These are phyloP conservation scores for Rhizopogon roseolus DNA, from an alignment of 768 basidiomycete species.

Conservation along the genomic window DNA sequence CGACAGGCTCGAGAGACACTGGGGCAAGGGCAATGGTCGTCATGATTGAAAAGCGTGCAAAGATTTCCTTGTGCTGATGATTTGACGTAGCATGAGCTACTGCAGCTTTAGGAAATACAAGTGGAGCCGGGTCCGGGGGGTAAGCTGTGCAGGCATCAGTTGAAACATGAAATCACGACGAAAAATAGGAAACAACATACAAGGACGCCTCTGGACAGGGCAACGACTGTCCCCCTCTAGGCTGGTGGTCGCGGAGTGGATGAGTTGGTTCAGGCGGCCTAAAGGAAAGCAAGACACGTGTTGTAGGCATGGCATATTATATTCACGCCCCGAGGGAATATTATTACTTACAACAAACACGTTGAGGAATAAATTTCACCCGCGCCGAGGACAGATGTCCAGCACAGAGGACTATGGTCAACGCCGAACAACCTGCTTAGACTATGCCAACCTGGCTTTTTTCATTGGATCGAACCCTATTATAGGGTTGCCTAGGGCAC, in stretches of 20 bases:
- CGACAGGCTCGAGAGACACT: constrained; percentile 1
- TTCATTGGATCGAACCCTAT: too few species aligned
- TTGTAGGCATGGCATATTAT: constrained; percentile 29
- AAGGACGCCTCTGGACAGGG: neutral
- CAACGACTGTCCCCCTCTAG: constrained; percentile 1
- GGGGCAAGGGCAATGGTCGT: constrained; percentile 1
- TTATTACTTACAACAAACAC: constrained; percentile 4
- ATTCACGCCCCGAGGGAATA: constrained; percentile 12
- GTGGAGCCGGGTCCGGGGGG: neutral
- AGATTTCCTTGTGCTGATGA: constrained; percentile 4
- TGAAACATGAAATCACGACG: neutral
- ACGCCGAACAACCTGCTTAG: too few species aligned
- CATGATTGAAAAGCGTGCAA: constrained; percentile 5
- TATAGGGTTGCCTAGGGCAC: too few species aligned
- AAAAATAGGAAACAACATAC: constrained; percentile 1
- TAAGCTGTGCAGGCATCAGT: constrained; percentile 5
- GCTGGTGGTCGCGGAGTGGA: constrained; percentile 29
- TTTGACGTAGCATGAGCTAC: constrained; percentile 1
- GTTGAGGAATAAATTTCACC: constrained; percentile 5
- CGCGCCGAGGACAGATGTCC: constrained; percentile 1
- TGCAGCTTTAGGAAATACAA: neutral
- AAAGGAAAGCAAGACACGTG: constrained; percentile 41
- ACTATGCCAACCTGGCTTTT: too few species aligned
- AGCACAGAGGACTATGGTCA: too few species aligned
- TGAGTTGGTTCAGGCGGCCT: constrained; percentile 21